Percentiles rank a stretch among this genome's conserved stretches.
These are phyloP conservation scores for Pezicula radicicola DNA, from an alignment of 2,329 filamentous ascomycete genomes.

Conservation along the genomic window DNA sequence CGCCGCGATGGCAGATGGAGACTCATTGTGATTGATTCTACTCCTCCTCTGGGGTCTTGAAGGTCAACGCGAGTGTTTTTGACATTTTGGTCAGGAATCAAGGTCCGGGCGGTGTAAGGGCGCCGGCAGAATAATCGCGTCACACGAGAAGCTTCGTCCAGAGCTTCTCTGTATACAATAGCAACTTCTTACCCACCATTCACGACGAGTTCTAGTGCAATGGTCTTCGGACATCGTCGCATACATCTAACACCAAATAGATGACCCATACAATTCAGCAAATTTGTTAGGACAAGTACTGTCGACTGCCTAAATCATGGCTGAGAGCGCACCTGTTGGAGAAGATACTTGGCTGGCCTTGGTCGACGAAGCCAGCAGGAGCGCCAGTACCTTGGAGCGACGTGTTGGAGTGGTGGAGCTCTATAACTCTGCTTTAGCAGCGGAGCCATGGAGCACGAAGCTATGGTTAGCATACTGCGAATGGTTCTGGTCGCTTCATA, in stretches of 20 bases:
- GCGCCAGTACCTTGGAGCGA: conserved; percentile 60
- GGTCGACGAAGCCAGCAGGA: conserved; percentile 66
- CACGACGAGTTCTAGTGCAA: neutral
- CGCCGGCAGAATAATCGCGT: neutral
- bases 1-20: conserved; percentile 60
- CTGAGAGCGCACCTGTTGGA: conserved; percentile 53
- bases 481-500: conserved; percentile 71
- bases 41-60: neutral
- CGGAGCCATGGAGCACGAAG: conserved; percentile 70
- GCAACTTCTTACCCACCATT: neutral
- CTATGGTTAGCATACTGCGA: conserved; percentile 78
- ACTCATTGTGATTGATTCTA: conserved; percentile 49
- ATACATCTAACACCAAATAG: neutral
- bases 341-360: conserved; percentile 78
- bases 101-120: too few species aligned
- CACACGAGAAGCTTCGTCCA: neutral
- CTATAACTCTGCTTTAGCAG: conserved; percentile 65
- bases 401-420: conserved; percentile 69
- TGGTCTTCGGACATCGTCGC: neutral
- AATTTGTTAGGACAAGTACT: neutral
- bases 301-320: conserved; percentile 17
- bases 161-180: neutral
- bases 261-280: neutral
- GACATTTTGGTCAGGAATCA: neutral
- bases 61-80: neutral